A percentile compares a stretch with the other conserved stretches of the same genome.
Conservation (phyloP, 2,329 filamentous ascomycete species). For the Fusarium staphyleae region DNA sequence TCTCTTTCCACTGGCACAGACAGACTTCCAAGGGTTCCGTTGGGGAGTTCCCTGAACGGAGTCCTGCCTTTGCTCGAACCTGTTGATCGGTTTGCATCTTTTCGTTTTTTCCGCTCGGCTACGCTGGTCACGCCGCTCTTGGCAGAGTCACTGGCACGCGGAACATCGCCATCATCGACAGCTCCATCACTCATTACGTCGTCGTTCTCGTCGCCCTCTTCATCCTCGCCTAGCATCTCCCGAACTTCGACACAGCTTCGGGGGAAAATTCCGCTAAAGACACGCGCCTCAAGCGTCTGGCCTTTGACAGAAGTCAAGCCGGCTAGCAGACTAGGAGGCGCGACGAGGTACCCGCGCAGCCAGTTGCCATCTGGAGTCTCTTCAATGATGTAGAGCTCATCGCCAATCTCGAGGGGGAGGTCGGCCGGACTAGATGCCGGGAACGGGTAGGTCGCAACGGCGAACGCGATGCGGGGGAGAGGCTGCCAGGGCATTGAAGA, state of each 20-base stretch:
- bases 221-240: slow-evolving; percentile 83
- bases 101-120: slow-evolving; percentile 48
- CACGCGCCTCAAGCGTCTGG: slow-evolving; percentile 91
- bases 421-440: slow-evolving; percentile 85
- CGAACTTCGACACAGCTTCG: slow-evolving; percentile 93
- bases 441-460: slow-evolving; percentile 95
- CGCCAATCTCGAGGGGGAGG: slow-evolving; percentile 94
- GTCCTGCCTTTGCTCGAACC: slow-evolving; percentile 39
- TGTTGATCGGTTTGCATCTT: slow-evolving; percentile 42
- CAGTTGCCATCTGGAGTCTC: slow-evolving; percentile 91
- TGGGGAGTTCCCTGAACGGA: slow-evolving; percentile 48
- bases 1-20: slow-evolving; percentile 64
- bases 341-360: slow-evolving; percentile 94
- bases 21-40: slow-evolving; percentile 52
- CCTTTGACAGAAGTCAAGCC: slow-evolving; percentile 90
- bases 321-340: slow-evolving; percentile 89
- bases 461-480: slow-evolving; percentile 95
- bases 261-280: slow-evolving; percentile 98
- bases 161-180: slow-evolving; percentile 38
- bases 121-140: slow-evolving; percentile 59
- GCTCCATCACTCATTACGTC: slow-evolving; percentile 46
- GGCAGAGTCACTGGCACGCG: slow-evolving; percentile 57
- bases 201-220: slow-evolving; percentile 58
- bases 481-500: slow-evolving; percentile 91
- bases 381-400: slow-evolving; percentile 98